Conservation (phyloP, 345 rosid genomes). For the Corchorus capsularis region DNA sequence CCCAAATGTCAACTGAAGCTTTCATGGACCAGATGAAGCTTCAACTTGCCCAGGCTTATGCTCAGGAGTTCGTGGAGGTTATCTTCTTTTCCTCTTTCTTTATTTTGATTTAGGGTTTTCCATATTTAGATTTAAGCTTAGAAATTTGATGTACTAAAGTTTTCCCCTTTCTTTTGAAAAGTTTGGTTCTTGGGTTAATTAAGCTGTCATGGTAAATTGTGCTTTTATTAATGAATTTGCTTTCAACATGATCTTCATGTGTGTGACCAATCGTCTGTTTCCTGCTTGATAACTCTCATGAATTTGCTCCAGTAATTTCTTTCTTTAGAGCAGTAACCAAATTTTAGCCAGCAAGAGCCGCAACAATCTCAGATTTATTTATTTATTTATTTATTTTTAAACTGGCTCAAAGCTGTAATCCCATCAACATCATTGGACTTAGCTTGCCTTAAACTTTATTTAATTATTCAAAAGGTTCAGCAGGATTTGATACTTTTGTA, state of each 20-base stretch:
- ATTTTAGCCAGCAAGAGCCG: not conserved
- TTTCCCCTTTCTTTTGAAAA: not conserved
- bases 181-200: not conserved
- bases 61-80: conserved; percentile 82
- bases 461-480: not conserved
- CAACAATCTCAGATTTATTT: not conserved
- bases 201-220: not conserved
- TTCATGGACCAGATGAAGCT: conserved; percentile 68
- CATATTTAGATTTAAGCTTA: not conserved
- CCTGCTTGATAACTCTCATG: not conserved
- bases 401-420: not conserved
- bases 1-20: conserved; percentile 50
- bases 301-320: not conserved
- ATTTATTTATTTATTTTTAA: not conserved
- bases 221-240: not conserved
- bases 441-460: not conserved
- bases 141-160: not conserved
- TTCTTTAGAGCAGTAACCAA: not conserved
- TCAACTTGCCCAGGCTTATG: conserved; percentile 81
- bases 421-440: not conserved
- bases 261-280: not conserved
- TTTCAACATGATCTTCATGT: not conserved
- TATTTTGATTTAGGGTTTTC: not conserved
- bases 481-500: not conserved
- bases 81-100: not conserved